Conservation (phyloP, 768 basidiomycete species). For the Lentinula sp. region DNA sequence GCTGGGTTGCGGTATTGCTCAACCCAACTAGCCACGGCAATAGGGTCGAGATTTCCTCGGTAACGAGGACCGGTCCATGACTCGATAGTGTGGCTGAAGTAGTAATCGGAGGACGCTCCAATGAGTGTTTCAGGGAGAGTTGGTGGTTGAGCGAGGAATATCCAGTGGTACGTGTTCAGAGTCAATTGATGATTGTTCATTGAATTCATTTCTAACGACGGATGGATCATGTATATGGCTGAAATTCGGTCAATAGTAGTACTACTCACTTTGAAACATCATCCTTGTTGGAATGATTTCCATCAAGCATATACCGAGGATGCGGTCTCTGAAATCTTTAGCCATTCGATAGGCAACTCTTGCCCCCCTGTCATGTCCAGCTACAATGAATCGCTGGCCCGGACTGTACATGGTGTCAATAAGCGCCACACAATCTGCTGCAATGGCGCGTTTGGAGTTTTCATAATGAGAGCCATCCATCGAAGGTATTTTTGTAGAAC, state of each 20-base stretch:
- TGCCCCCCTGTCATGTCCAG: conserved; percentile 7
- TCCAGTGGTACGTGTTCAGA: conserved; percentile 4
- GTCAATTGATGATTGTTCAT: neutral
- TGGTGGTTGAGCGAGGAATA: conserved; percentile 6
- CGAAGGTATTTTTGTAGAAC: conserved; percentile 3
- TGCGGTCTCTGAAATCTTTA: conserved; percentile 1
- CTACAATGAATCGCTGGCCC: conserved; percentile 4
- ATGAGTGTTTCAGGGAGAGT: conserved; percentile 7
- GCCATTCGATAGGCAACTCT: conserved; percentile 8
- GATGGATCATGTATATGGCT: neutral
- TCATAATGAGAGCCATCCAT: conserved; percentile 5
- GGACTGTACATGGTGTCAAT: conserved; percentile 1
- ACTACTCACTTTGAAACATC: conserved; percentile 5
- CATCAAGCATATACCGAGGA: conserved; percentile 3
- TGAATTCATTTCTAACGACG: neutral
- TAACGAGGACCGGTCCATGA: conserved; percentile 2
- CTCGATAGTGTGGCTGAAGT: conserved; percentile 2
- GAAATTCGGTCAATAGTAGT: neutral
- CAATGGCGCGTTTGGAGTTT: conserved; percentile 7
- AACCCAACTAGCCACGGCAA: conserved; percentile 6
- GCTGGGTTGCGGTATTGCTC: conserved; percentile 7
- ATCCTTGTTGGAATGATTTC: conserved; percentile 5
- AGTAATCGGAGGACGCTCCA: conserved; percentile 7
- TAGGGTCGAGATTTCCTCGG: neutral
- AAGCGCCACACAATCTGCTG: conserved; percentile 4